These are phyloP conservation scores for Licmophora abbreviata DNA, from an alignment of 108 stramenopile species.

Conservation along the genomic window DNA sequence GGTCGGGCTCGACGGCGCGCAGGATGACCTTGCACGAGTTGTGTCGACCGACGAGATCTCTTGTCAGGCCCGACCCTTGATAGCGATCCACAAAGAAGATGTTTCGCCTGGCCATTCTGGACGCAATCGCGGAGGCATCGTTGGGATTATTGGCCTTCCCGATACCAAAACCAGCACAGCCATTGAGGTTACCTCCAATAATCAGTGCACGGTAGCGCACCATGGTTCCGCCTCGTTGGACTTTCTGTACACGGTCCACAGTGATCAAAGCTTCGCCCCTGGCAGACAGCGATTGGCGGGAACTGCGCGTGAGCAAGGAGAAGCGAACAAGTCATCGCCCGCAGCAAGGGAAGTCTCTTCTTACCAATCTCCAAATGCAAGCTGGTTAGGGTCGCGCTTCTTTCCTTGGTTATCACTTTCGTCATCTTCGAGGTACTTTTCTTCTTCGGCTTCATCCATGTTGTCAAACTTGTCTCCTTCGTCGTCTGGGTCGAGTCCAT, in stretches of 20 bases:
- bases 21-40: conserved; percentile 83
- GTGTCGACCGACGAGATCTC: conserved; percentile 80
- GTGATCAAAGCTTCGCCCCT: conserved; percentile 77
- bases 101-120: conserved; percentile 69
- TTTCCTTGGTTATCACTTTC: conserved; percentile 26
- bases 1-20: conserved; percentile 50
- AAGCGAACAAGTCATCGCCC: background rate
- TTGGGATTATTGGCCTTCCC: conserved; percentile 86
- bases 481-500: background rate
- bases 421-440: conserved; percentile 5
- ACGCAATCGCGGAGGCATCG: conserved; percentile 74
- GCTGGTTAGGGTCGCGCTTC: conserved; percentile 32
- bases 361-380: conserved; percentile 43
- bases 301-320: background rate
- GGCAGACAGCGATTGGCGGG: background rate
- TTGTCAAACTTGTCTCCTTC: conserved; percentile 7
- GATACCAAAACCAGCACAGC: conserved; percentile 93
- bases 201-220: conserved; percentile 87
- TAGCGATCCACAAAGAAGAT: conserved; percentile 90
- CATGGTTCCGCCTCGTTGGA: conserved; percentile 87
- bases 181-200: conserved; percentile 87
- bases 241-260: conserved; percentile 83
- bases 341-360: conserved; percentile 6
- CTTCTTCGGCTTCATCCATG: conserved; percentile 2
- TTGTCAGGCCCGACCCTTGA: conserved; percentile 50